Evolutionary conservation across 2,329 filamentous ascomycete species (phyloP).

Genomic region (Xylaria hypoxylon): DNA sequence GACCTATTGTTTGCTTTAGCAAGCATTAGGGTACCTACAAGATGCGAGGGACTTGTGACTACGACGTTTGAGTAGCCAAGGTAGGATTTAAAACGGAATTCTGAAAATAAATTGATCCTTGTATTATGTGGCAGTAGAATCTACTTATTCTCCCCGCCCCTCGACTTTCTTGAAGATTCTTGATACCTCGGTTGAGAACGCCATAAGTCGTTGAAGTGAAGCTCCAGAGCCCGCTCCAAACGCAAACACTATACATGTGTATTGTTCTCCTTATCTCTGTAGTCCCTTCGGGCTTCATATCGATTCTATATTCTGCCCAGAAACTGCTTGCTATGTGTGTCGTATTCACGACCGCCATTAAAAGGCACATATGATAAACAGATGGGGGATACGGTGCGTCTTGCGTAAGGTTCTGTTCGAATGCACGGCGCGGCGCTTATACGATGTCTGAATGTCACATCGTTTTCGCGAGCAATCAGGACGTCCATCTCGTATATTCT

Average conservation of each 20-base stretch:
- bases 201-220: neutral
- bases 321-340: neutral
- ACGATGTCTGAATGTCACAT: neutral
- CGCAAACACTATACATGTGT: neutral
- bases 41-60: neutral
- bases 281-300: neutral
- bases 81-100: neutral
- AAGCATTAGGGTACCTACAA: neutral
- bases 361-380: neutral
- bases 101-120: neutral
- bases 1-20: neutral
- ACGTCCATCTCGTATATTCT: conserved; percentile 13
- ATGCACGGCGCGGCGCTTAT: conserved; percentile 19
- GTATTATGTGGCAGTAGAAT: conserved; percentile 1
- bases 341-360: neutral
- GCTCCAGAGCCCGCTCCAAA: neutral
- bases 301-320: neutral
- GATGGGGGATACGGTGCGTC: neutral
- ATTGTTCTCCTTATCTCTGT: neutral
- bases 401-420: neutral
- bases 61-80: neutral
- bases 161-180: neutral
- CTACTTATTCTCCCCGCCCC: neutral
- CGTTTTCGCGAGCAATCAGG: neutral
- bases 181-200: neutral